Base-by-base conservation (phyloP, 2,329 filamentous ascomycete species). In the Monosporascus sp. region DNA sequence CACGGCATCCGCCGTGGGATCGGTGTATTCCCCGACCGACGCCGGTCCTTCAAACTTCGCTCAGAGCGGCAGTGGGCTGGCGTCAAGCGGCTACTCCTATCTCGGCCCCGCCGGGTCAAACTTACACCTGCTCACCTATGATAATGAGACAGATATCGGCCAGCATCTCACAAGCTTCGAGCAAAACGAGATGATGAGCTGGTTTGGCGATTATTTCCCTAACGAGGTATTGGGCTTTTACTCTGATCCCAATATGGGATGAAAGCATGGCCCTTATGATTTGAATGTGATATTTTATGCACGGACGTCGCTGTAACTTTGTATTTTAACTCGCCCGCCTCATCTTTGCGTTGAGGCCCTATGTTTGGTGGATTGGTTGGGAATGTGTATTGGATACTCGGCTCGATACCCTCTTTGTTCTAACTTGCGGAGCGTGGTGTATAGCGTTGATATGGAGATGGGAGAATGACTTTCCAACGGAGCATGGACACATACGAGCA, bases 91-190 rank as follows among this genome's bases (percentile, higher is more conserved):
- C 8, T 69, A 68, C 53, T 65, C 64, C n/a, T 68, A 65, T 51
- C 58, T 62, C 7, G 63, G 63, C 6, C 57, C 60, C 2, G 56
- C 58, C 0, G 63, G 60, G 9, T 55, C 64, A 16, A 61, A 65
- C 38, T 47, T 69, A 17, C 65, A 68, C 16, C 55, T 69, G 7
- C 57, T 68, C 11, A 68, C 65, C 11, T 66, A 66, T 51, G 64
- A 69, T n/a, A 68, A 69, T 51, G 66, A 69, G 55, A 66, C 65
- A 19, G 67, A 69, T 40, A 68, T 69, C 48, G 64, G 65, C 2
- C 67, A 68, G 52, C 65, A 68, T 35, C 59, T 69, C 2, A 62
- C 63, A 0, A 68, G 64, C 54, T 69, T 69, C 52, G 66, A 66
- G 53, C 62, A 62, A 24, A 61, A 61, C 6, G 67, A 69, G 52